Conservation (phyloP, 305 asterid genomes). For the Plantago lanceolata region DNA sequence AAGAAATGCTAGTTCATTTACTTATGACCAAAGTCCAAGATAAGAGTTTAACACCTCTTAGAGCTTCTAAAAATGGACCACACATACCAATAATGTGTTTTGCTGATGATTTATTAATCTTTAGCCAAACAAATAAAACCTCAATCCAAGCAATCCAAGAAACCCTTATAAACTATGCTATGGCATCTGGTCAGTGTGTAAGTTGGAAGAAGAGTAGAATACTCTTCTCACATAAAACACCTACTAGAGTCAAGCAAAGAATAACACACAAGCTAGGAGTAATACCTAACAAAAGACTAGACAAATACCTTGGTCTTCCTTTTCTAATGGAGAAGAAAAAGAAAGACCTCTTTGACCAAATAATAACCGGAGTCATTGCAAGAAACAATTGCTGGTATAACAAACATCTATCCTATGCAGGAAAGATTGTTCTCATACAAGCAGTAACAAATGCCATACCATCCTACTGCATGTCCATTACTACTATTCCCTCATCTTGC, state of each 20-base stretch:
- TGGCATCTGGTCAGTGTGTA: not conserved
- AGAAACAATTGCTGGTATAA: too few relatives aligned
- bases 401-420: too few relatives aligned
- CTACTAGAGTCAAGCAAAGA: not conserved
- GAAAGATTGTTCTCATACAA: too few relatives aligned
- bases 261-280: not conserved
- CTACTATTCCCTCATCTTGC: too few relatives aligned
- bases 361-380: too few relatives aligned
- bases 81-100: not conserved
- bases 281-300: too few relatives aligned
- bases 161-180: not conserved
- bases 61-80: not conserved
- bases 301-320: not conserved
- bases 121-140: too few relatives aligned
- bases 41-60: not conserved
- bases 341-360: too few relatives aligned
- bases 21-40: too few relatives aligned
- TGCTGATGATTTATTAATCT: not conserved
- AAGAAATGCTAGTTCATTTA: not conserved
- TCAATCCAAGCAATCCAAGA: not conserved
- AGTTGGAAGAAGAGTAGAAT: not conserved
- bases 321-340: not conserved
- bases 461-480: too few relatives aligned
- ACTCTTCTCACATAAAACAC: not conserved
- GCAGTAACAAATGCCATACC: too few relatives aligned